A percentile compares a stretch with the other conserved stretches of the same genome.
phyloP scores from a whole-genome alignment of 176 grass and related monocot species.

The Aegilops sharonensis region DNA sequence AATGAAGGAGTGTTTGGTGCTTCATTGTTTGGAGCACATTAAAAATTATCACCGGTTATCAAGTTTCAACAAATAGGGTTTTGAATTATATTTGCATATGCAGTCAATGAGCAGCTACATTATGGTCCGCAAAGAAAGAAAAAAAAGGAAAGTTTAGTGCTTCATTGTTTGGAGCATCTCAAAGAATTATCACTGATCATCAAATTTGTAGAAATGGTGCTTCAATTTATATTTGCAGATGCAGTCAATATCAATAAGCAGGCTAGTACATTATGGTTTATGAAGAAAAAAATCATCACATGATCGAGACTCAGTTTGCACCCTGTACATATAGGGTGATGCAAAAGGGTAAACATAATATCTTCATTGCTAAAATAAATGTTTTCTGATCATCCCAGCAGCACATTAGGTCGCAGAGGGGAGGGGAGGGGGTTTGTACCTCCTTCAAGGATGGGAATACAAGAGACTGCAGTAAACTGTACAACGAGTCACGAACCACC shows the following conservation, averaged over 20 bases:
- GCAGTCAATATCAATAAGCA: not conserved
- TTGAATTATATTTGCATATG: not conserved
- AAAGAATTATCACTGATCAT: not conserved
- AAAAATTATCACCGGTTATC: not conserved
- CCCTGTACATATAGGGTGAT: not conserved
- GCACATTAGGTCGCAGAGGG: not conserved
- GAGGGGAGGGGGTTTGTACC: conserved; percentile 30
- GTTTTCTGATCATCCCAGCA: not conserved
- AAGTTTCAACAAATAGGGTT: conserved; percentile 7
- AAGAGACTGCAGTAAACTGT: conserved; percentile 60
- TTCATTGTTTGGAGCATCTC: not conserved
- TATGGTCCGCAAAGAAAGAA: not conserved
- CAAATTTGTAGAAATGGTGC: not conserved
- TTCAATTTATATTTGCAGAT: not conserved
- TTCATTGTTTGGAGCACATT: not conserved
- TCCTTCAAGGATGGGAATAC: conserved; percentile 82
- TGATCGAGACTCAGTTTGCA: not conserved
- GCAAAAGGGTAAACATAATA: not conserved
- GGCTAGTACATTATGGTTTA: not conserved
- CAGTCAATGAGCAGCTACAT: not conserved
- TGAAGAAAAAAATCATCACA: conserved; percentile 1
- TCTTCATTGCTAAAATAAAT: not conserved
- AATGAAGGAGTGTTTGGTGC: not conserved
- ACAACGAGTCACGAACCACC: conserved; percentile 67
- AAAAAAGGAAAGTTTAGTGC: not conserved